Base-by-base conservation (phyloP, 176 grass and related monocot genomes). In the Oryza coarctata region DNA sequence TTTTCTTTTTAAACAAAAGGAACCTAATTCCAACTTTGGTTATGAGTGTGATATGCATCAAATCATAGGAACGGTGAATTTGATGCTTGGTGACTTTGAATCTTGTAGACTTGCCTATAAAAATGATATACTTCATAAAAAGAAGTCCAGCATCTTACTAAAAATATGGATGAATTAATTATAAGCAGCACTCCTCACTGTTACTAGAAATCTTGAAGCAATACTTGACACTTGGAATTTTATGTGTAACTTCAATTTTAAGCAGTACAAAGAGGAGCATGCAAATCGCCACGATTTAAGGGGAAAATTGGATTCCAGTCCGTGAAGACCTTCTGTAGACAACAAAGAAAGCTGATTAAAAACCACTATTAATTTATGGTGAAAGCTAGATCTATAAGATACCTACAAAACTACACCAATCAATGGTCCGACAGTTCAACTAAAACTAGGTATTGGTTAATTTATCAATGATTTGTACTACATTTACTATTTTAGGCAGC, bases 391-490 rank as follows among this genome's bases (percentile, higher is more conserved):
- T 66, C 41, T 57, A 85, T 22, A 52, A 76, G 26, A 43, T 77
- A 77, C 33, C 77, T 77, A 52, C 39, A 33, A 47, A 62, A 74
- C 23, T 84, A 76, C 76, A 80, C 35, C 52, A 86, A 77, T 77
- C 40, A 86, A 58, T 67, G 73, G 45, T 8, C 27, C 44, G 35
- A 35, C 22, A 60, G 32, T 76, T 49, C 39, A 71, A 38, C 41
- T 25, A 77, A 77, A 62, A 65, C 60, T 64, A 70, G 57, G 30
- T 10, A 29, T n/a, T 64, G 80, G 52, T 70, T 47, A 68, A 79
- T 76, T 49, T 36, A 74, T 25, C 68, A 45, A 47, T 61, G 31
- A 23, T 82, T 72, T 43, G 38, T 12, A 34, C 29, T 17, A 34
- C 4, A 78, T 18, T 78, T 77, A 68, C 43, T 70, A 77, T 82